Conservation (phyloP, 352 stramenopile species). For the Aphanomyces stellatus region DNA sequence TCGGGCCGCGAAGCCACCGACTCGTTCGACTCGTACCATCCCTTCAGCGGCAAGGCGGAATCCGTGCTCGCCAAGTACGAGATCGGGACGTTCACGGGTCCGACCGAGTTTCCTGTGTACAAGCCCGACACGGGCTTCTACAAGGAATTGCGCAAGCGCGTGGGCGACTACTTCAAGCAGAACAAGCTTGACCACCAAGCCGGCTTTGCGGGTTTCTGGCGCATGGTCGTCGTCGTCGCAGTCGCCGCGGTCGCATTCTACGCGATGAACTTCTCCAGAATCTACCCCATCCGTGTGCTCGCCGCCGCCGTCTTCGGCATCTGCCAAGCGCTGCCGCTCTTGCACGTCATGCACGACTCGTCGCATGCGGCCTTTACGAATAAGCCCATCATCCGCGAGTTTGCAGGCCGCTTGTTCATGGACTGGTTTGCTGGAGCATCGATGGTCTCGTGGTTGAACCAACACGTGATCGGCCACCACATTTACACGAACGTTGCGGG, state of each 20-base stretch:
- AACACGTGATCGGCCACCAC: slow-evolving; percentile 94
- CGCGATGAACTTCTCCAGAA: slow-evolving; percentile 59
- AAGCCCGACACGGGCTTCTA: slow-evolving; percentile 90
- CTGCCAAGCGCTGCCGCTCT: slow-evolving; percentile 81
- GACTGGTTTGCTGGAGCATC: slow-evolving; percentile 88
- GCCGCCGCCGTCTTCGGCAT: slow-evolving; percentile 80
- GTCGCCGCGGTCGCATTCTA: slow-evolving; percentile 56
- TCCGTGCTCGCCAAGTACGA: slow-evolving; percentile 81
- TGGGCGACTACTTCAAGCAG: slow-evolving; percentile 83
- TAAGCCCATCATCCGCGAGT: slow-evolving; percentile 55
- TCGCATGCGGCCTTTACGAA: slow-evolving; percentile 86
- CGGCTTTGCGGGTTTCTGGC: slow-evolving; percentile 70
- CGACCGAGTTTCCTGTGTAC: slow-evolving; percentile 83
- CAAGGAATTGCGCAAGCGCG: slow-evolving; percentile 71
- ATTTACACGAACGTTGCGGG: slow-evolving; percentile 93
- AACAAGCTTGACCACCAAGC: slow-evolving; percentile 86
- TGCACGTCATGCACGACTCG: slow-evolving; percentile 91
- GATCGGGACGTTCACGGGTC: slow-evolving; percentile 67
- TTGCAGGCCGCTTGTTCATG: slow-evolving; percentile 75
- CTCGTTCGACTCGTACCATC: slow-evolving; percentile 89
- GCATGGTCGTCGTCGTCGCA: slow-evolving; percentile 76
- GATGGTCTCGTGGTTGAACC: slow-evolving; percentile 92
- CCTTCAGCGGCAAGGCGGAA: slow-evolving; percentile 74
- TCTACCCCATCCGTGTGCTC: slow-evolving; percentile 46
- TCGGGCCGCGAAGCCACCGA: slow-evolving; percentile 75